Percentiles rank a stretch among this genome's conserved stretches.
phyloP scores from a whole-genome alignment of 129 eudicot genomes.

The Glebionis coronaria region DNA sequence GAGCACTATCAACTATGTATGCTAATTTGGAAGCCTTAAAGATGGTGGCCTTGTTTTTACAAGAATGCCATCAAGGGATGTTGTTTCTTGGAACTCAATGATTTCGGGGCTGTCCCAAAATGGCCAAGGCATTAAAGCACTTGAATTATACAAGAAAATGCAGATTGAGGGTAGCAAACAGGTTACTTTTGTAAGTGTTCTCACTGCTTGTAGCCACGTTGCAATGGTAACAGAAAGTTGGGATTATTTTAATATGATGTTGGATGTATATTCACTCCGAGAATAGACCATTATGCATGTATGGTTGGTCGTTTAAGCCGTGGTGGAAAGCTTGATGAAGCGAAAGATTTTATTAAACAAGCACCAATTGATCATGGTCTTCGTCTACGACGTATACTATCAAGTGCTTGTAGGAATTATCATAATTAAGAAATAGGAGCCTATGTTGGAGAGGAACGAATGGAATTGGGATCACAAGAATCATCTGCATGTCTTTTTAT shows the following conservation, averaged over 20 bases:
- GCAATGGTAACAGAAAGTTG: constrained; percentile 67
- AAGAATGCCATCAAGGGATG: constrained; percentile 45
- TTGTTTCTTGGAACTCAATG: constrained; percentile 58
- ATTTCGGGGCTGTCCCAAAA: constrained; percentile 87
- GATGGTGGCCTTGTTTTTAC: constrained; percentile 54
- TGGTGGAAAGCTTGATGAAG: constrained; percentile 71
- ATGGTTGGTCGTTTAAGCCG: constrained; percentile 92
- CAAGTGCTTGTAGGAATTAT: constrained; percentile 79
- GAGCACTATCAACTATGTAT: constrained; percentile 86
- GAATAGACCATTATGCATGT: constrained; percentile 81
- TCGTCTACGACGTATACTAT: constrained; percentile 72
- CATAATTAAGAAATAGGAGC: constrained; percentile 76
- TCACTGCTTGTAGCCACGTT: constrained; percentile 88
- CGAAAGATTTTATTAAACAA: constrained; percentile 70
- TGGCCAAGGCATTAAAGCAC: constrained; percentile 62
- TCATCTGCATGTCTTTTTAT: constrained; percentile 81
- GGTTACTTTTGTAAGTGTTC: constrained; percentile 71
- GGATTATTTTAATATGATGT: constrained; percentile 57
- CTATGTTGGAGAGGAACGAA: constrained; percentile 81
- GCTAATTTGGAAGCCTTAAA: constrained; percentile 66
- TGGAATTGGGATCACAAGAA: constrained; percentile 77
- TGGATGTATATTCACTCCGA: constrained; percentile 51
- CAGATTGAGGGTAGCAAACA: constrained; percentile 57
- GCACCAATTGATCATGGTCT: constrained; percentile 65
- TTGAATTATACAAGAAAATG: constrained; percentile 74